These are phyloP conservation scores for Sporothrix brunneoviolacea DNA, from an alignment of 2,329 filamentous ascomycete species.

Conservation along the genomic window DNA sequence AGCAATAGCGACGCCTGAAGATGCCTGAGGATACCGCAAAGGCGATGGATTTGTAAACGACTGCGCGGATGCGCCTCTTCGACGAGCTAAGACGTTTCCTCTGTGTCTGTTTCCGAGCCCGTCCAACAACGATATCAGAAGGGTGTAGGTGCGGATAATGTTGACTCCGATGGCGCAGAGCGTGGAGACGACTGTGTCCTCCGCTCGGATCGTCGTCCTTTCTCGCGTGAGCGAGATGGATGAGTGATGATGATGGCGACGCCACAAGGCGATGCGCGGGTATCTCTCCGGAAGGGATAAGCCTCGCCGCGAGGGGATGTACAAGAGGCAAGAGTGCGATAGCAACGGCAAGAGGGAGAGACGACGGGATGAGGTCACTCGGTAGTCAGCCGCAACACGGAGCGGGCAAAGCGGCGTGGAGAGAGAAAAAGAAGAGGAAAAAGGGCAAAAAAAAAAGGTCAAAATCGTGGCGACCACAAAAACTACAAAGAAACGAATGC, in stretches of 20 bases:
- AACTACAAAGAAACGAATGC: too few relatives aligned
- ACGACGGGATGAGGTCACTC: background rate
- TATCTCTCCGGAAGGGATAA: background rate
- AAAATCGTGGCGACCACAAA: background rate
- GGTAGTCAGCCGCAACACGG: background rate
- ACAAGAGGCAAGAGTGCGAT: background rate
- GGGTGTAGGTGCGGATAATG: too few relatives aligned
- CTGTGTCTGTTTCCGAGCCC: too few relatives aligned
- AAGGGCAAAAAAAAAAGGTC: background rate
- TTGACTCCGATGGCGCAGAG: too few relatives aligned
- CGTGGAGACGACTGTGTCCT: too few relatives aligned
- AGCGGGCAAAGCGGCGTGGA: background rate
- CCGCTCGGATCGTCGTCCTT: too few relatives aligned
- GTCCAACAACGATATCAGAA: too few relatives aligned
- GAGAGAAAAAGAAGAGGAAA: background rate
- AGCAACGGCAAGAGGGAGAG: background rate
- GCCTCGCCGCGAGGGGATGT: background rate
- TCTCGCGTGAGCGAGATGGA: too few relatives aligned
- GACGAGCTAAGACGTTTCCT: background rate
- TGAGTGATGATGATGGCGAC: conserved; percentile 1
- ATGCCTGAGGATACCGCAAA: background rate
- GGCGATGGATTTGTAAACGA: background rate
- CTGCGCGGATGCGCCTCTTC: conserved; percentile 2
- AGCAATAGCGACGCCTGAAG: background rate
- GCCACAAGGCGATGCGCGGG: background rate